Evolutionary conservation across 2,329 filamentous ascomycete species (phyloP).

Genomic region (Paecilomyces variotii): DNA sequence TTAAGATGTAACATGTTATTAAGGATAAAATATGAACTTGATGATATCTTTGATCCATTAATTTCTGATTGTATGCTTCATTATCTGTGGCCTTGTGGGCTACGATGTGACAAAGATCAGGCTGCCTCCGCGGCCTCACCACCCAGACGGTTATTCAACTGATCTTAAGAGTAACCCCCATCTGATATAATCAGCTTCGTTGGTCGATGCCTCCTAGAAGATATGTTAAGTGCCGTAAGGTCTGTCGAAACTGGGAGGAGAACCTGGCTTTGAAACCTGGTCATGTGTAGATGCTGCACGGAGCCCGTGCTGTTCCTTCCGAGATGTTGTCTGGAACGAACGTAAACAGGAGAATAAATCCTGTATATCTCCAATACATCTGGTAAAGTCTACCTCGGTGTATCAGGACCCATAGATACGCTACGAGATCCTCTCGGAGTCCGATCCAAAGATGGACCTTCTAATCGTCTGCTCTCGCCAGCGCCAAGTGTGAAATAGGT

Average conservation of each 20-base stretch:
- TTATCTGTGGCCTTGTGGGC: not conserved
- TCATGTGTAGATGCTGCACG: not conserved
- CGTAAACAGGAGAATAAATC: not conserved
- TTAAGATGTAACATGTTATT: not conserved
- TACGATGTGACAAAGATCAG: constrained; percentile 2
- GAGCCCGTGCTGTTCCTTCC: not conserved
- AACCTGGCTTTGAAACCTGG: not conserved
- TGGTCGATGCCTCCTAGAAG: no score
- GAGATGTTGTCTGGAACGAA: not conserved
- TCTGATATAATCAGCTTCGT: no score
- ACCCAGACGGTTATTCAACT: not conserved
- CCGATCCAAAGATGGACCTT: not conserved
- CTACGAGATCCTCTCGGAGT: not conserved
- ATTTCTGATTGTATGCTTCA: not conserved
- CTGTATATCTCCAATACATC: not conserved
- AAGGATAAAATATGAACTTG: not conserved
- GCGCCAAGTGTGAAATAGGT: not conserved
- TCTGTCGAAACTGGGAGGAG: not conserved
- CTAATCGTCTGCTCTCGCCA: not conserved
- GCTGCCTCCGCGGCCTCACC: not conserved
- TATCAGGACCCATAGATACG: not conserved
- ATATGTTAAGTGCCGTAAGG: not conserved
- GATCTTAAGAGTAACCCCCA: not conserved
- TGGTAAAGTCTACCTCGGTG: not conserved
- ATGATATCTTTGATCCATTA: not conserved